These are phyloP conservation scores for Musa beccarii DNA, from an alignment of 176 grass and related monocot species.

Conservation along the genomic window DNA sequence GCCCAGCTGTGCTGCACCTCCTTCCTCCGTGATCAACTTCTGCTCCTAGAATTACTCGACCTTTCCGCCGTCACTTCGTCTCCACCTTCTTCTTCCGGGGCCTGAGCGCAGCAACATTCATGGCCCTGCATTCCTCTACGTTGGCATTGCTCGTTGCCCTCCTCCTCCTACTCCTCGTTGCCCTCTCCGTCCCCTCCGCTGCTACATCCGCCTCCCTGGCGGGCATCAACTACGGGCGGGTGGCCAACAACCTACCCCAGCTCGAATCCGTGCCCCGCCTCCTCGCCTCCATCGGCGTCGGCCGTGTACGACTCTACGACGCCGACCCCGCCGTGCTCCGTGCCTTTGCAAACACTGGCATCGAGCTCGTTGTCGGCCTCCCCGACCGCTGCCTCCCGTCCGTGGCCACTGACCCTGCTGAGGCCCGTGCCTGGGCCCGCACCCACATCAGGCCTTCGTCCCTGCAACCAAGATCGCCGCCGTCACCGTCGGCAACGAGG, in stretches of 20 bases:
- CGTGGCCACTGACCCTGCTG: slow-evolving; percentile 34
- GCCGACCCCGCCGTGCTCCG: slow-evolving; percentile 5
- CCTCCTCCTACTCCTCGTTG: not conserved
- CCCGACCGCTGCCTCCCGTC: slow-evolving; percentile 32
- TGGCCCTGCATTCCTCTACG: not conserved
- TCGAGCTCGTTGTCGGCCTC: slow-evolving; percentile 28
- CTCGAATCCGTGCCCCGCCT: not conserved
- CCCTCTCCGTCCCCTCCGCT: not conserved
- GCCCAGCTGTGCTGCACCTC: not conserved
- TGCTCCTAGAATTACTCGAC: too few relatives aligned
- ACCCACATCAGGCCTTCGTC: slow-evolving; percentile 30
- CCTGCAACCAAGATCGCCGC: slow-evolving; percentile 25
- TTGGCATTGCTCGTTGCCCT: not conserved
- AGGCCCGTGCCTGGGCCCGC: slow-evolving; percentile 30
- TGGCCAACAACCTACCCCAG: not conserved
- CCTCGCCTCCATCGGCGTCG: not conserved
- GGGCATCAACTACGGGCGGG: not conserved
- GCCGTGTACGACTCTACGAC: slow-evolving; percentile 15
- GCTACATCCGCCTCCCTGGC: not conserved
- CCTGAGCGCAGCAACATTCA: not conserved
- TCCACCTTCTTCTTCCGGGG: not conserved
- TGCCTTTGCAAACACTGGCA: slow-evolving; percentile 12
- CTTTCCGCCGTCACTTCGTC: not conserved
- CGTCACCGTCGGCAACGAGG: slow-evolving; percentile 25
- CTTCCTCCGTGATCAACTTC: not conserved